phyloP scores from a whole-genome alignment of 177 flowering plant species.

The Vitis hybrid region DNA sequence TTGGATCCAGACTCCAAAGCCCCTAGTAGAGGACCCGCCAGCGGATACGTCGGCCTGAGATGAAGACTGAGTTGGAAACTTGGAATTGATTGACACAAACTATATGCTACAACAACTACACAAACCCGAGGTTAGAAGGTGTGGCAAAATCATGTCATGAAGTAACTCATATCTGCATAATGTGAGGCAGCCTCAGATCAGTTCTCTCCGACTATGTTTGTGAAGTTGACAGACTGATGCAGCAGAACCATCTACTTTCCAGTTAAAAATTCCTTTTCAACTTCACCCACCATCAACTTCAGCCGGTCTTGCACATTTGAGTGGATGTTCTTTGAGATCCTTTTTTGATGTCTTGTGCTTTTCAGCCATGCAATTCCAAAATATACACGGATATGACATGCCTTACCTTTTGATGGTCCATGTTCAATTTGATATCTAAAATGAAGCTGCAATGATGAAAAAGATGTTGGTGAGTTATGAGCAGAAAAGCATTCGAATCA shows the following conservation, averaged over 20 bases:
- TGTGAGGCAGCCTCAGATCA: no score
- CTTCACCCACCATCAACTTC: slow-evolving; percentile 47
- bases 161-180: no score
- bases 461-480: neutral
- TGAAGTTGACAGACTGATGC: no score
- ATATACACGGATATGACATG: slow-evolving; percentile 55
- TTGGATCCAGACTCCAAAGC: no score
- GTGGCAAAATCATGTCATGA: no score
- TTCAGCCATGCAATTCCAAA: slow-evolving; percentile 87
- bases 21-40: no score
- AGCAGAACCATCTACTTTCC: slow-evolving; percentile 19
- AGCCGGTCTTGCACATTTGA: slow-evolving; percentile 65
- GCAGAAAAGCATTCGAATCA: neutral
- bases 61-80: no score
- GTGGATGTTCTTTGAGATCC: slow-evolving; percentile 66
- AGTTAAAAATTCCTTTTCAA: slow-evolving; percentile 65
- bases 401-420: slow-evolving; percentile 48
- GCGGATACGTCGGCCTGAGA: no score
- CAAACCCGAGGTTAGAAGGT: no score
- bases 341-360: slow-evolving; percentile 73
- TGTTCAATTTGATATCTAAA: slow-evolving; percentile 81
- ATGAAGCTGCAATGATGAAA: slow-evolving; percentile 66
- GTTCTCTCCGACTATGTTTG: no score
- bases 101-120: no score
- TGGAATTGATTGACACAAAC: no score